A percentile compares a stretch with the other conserved stretches of the same genome.
These are phyloP conservation scores for Trypanosoma lewisi DNA, from an alignment of 208 protist species.

Conservation along the genomic window DNA sequence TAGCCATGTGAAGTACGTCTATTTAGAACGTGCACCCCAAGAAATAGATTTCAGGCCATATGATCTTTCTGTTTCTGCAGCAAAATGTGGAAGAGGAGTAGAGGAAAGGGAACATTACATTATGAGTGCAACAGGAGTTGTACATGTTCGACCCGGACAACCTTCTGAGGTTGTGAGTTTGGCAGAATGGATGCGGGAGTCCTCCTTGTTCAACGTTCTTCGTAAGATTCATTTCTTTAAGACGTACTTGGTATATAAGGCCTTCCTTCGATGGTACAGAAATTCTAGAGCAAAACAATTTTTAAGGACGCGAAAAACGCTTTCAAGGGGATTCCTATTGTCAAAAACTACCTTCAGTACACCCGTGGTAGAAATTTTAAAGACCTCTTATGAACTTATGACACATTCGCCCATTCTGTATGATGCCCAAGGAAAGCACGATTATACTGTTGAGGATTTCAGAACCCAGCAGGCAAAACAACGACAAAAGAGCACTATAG, in stretches of 20 bases:
- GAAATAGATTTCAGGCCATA: constrained; percentile 91
- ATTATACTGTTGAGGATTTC: constrained; percentile 90
- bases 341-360: constrained; percentile 85
- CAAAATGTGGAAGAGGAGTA: constrained; percentile 46
- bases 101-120: constrained; percentile 92
- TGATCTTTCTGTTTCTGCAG: constrained; percentile 81
- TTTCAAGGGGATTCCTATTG: constrained; percentile 80
- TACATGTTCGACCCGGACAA: constrained; percentile 85
- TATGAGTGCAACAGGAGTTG: constrained; percentile 92
- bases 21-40: constrained; percentile 77
- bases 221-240: constrained; percentile 92
- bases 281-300: constrained; percentile 80
- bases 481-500: constrained; percentile 54
- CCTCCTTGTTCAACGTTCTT: constrained; percentile 91
- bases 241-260: constrained; percentile 89
- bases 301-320: constrained; percentile 48
- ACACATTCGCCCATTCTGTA: constrained; percentile 75
- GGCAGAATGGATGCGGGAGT: constrained; percentile 90
- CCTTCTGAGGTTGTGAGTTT: constrained; percentile 92
- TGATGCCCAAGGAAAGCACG: constrained; percentile 82
- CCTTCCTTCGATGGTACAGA: constrained; percentile 82
- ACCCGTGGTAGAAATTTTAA: constrained; percentile 79
- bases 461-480: constrained; percentile 59
- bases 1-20: constrained; percentile 92
- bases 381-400: constrained; percentile 73